Base-by-base conservation (phyloP, 805 yeast species). In the Ogataea methylovora region DNA sequence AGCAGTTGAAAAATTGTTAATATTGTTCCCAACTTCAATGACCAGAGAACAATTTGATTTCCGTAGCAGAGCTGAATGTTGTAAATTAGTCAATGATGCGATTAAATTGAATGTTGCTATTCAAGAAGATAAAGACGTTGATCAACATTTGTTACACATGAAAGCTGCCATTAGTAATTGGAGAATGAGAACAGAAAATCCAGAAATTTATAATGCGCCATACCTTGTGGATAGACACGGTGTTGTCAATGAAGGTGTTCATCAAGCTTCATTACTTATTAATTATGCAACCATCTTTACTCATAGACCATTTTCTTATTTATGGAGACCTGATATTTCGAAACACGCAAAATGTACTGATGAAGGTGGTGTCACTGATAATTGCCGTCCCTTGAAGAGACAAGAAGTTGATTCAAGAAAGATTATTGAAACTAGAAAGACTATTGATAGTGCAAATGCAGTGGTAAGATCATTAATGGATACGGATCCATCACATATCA, bases 241-340 rank as follows among this genome's bases (percentile, higher is more conserved):
- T 2, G 41, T 40, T 5, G 70, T 71, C 10, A 72, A 72, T 44
- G 76, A 72, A 37, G 78, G 77, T 20, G 67, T 71, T 3, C 74
- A 69, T 34, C 76, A 72, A 42, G 62, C 75, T 2, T 56, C 67
- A 8, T 55, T 70, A 36, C 49, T 72, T 49, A 55, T 65, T 34
- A 67, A 66, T 37, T 71, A 71, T 48, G 75, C 77, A 1, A 69
- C 67, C 40, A 69, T 72, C n/a, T 71, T 71, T 42, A 67, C 71
- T 4, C 75, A 71, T 47, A 49, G 77, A 37, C 78, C 77, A 3
- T 61, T 71, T 36, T 70, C 76, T 8, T 69, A 62, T 45, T 51
- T 71, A 4, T 71, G 75, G 75, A 63, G 71, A 45, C 62, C 69
- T 1, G 70, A 65, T 41, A 52, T 63, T 14, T 67, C 73, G 4